A percentile compares a stretch with the other conserved stretches of the same genome.
These are phyloP conservation scores for Cyberlindnera americana DNA, from an alignment of 805 yeast genomes.

Conservation along the genomic window DNA sequence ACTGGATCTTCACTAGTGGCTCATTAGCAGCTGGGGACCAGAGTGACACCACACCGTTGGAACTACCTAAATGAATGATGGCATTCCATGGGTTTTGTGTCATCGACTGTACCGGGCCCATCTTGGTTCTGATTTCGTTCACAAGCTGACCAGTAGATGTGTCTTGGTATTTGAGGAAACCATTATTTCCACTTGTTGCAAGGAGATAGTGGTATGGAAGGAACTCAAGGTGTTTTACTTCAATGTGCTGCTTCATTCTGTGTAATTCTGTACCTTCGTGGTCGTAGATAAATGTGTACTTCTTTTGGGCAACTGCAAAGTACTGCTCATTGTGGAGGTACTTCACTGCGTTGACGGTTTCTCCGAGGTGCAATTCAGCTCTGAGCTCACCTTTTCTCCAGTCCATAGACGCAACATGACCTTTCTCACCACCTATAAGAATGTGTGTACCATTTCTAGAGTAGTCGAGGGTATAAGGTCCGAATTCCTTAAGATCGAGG, in stretches of 20 bases:
- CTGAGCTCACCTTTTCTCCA: slow-evolving; percentile 85
- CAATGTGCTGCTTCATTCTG: slow-evolving; percentile 85
- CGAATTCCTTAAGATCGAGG: slow-evolving; percentile 68
- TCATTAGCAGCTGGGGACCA: slow-evolving; percentile 91
- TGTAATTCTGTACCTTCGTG: slow-evolving; percentile 89
- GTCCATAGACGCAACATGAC: slow-evolving; percentile 94
- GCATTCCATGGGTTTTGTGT: slow-evolving; percentile 95
- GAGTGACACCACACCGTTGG: slow-evolving; percentile 85
- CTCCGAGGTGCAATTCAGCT: slow-evolving; percentile 81
- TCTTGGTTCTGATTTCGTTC: slow-evolving; percentile 76
- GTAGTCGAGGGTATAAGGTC: slow-evolving; percentile 82
- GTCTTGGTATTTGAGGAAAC: slow-evolving; percentile 88
- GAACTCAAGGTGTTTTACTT: slow-evolving; percentile 77
- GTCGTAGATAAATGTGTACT: slow-evolving; percentile 89
- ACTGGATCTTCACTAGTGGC: slow-evolving; percentile 78
- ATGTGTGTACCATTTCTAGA: slow-evolving; percentile 85
- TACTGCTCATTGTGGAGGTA: slow-evolving; percentile 89
- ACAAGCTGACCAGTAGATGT: slow-evolving; percentile 89
- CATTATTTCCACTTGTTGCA: slow-evolving; percentile 86
- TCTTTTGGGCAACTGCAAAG: slow-evolving; percentile 96
- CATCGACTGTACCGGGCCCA: slow-evolving; percentile 89
- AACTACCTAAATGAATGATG: slow-evolving; percentile 87
- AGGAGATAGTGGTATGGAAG: slow-evolving; percentile 89
- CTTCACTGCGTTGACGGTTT: slow-evolving; percentile 87
- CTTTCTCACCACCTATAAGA: slow-evolving; percentile 83